Conservation (phyloP, 1,284 basidiomycete genomes). For the Pulchroboletus neoregius region DNA sequence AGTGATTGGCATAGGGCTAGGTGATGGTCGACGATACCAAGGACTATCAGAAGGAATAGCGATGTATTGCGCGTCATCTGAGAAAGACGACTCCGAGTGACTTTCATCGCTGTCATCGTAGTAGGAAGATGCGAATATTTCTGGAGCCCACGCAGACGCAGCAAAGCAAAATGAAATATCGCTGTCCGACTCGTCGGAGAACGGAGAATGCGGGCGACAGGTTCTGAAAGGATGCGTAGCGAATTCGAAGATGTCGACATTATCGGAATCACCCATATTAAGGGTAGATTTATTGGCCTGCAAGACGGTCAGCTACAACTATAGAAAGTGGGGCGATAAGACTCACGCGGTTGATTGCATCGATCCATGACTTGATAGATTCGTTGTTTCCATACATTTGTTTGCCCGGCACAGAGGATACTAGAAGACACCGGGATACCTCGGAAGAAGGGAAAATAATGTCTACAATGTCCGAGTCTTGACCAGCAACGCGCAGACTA, state of each 20-base stretch:
- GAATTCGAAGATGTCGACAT: slow-evolving; percentile 13
- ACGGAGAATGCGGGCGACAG: slow-evolving; percentile 15
- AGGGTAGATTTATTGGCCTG: slow-evolving; percentile 16
- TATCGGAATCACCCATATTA: slow-evolving; percentile 1
- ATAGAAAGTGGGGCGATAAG: neutral
- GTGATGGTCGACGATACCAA: slow-evolving; percentile 29
- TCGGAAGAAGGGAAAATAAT: slow-evolving; percentile 15
- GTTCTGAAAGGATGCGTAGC: slow-evolving; percentile 21
- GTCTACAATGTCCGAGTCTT: slow-evolving; percentile 17
- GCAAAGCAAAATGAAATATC: slow-evolving; percentile 17
- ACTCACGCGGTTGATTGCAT: slow-evolving; percentile 25
- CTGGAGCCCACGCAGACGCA: slow-evolving; percentile 22
- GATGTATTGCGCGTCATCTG: slow-evolving; percentile 29
- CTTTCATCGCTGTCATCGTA: slow-evolving; percentile 23
- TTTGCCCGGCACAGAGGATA: slow-evolving; percentile 10
- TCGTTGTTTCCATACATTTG: slow-evolving; percentile 24
- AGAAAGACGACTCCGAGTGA: slow-evolving; percentile 16
- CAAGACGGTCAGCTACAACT: slow-evolving; percentile 2
- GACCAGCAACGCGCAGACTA: slow-evolving; percentile 29
- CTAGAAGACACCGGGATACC: neutral
- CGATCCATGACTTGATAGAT: slow-evolving; percentile 28
- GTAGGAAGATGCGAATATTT: slow-evolving; percentile 11
- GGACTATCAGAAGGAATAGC: slow-evolving; percentile 30
- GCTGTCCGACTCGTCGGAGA: slow-evolving; percentile 21
- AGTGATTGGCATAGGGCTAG: slow-evolving; percentile 19